Evolutionary conservation across 495 filamentous ascomycete species (phyloP), one percentile per base, ranked within the genome.

Genomic region (Usnea hakonensis): DNA sequence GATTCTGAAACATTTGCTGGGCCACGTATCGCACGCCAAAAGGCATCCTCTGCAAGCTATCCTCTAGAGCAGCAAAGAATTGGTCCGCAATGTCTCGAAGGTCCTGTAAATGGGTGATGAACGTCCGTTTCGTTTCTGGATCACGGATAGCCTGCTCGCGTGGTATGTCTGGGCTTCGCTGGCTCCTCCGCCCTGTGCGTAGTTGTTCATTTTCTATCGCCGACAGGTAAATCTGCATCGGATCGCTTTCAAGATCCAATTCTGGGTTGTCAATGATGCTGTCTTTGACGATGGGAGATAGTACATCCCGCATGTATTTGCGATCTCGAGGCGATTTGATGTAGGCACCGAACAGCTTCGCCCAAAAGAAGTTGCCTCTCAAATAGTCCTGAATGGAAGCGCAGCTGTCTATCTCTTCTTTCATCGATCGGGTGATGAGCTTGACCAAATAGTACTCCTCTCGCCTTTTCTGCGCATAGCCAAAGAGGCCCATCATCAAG

Each of bases 401-500:
- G 65, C 86, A 89, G 36, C 79, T 79, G 36, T 95, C 89, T 9
- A 97, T 83, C 66, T 96, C 92, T 71, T 97, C 92, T 63, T 87
- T 85, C 57, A 91, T 87, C 3, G 91, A 90, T 63, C 87, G 81
- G 16, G 84, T 80, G 55, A 99, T 86, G 30, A 97, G 81, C 74
- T 93, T 97, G 58, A 99, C 79, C 11, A 99, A 81, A 70, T 97
- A 96, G 71, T 97, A 99, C 66, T 99, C 94, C 68, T 99, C 94
- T 68, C 94, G 81, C 66, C 91, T 81, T 76, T 97, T 99, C 70
- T 97, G 95, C 2, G 94, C 93, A 69, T 97, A 96, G 13, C 94
- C 94, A 67, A 97, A 99, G 28, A 97, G 81, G 8, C 91, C 90
- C 91, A 99, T 96, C 77, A 95, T 92, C 62, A 97, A 75, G 62